Base-by-base conservation (phyloP, 768 basidiomycete genomes). In the Tulasnella sp. region DNA sequence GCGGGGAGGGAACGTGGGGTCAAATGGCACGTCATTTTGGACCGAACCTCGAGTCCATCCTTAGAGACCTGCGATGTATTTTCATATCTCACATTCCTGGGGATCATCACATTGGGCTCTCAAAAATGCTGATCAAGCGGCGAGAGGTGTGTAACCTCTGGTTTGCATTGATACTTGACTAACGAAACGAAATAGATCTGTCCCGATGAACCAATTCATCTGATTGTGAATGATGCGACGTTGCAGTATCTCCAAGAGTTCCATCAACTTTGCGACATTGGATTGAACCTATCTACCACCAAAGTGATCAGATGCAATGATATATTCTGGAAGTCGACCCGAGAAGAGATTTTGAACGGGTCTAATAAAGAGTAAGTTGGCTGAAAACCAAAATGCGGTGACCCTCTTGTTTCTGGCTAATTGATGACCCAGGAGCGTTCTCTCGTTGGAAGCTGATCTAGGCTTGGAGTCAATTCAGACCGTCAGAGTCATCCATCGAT, bases 1-100 rank as follows among this genome's bases (percentile, higher is more conserved):
- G 74, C 0, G 93, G 93, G 0, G 93, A 98, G 66, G 91, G 90
- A 0, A 90, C 91, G 0, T 83, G 82, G 73, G 91, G 91, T 1
- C 93, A 96, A 60, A 72, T 96, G 3, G 71, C 72, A 2, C 73
- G 93, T 3, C 74, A 79, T 42, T 92, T 81, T 60, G 90, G 90
- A 1, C 60, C 68, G 15, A 25, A 35, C 31, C 32, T 33, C 19
- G 41, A 46, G 28, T 41, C 57, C 22, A 70, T 81, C 12, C 67
- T 91, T 45, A 68, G 78, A n/a, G 69, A 82, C 44, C 63, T 91
- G 10, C 81, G 76, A 59, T 79, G 85, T 61, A 73, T 98, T 32
- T 95, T 81, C 63, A 70, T 93, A 54, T 89, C 85, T 55, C 93
- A 98, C 62, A 74, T 83, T 58, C 93, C 95, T 60, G 92, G 75